A percentile compares a stretch with the other conserved stretches of the same genome.
phyloP scores from a whole-genome alignment of 2,329 filamentous ascomycete species.

The Polychaeton citri region DNA sequence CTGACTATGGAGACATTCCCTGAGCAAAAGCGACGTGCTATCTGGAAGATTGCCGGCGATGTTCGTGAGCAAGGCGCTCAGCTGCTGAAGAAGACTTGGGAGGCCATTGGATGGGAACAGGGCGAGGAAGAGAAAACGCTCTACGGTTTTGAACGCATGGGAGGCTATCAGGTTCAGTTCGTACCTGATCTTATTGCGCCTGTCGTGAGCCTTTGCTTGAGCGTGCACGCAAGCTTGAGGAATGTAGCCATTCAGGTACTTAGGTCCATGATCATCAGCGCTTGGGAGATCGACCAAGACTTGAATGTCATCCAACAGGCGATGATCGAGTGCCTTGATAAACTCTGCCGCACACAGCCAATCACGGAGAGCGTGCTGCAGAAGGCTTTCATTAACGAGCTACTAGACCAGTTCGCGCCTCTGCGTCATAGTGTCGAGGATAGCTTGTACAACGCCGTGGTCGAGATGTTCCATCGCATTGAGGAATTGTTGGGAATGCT shows the following conservation, averaged over 20 bases:
- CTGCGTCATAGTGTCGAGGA: constrained; percentile 56
- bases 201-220: constrained; percentile 86
- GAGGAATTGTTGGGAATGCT: constrained; percentile 86
- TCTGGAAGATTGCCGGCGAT: constrained; percentile 98
- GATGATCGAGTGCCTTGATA: constrained; percentile 87
- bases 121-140: constrained; percentile 61
- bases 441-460: constrained; percentile 60
- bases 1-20: constrained; percentile 90
- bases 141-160: constrained; percentile 72
- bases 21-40: constrained; percentile 87
- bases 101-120: constrained; percentile 93
- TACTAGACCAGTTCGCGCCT: constrained; percentile 66
- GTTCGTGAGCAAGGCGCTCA: constrained; percentile 85
- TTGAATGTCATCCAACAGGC: constrained; percentile 84
- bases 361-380: constrained; percentile 81
- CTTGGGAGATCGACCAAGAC: constrained; percentile 93
- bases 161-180: constrained; percentile 96
- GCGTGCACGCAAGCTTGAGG: constrained; percentile 82
- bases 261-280: constrained; percentile 96
- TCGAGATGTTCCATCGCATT: constrained; percentile 67
- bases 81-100: constrained; percentile 74
- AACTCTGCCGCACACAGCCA: constrained; percentile 65
- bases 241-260: constrained; percentile 84
- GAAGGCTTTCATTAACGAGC: constrained; percentile 80
- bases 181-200: constrained; percentile 83